These are phyloP conservation scores for Termitomyces sp. DNA, from an alignment of 768 basidiomycete species.

Conservation along the genomic window DNA sequence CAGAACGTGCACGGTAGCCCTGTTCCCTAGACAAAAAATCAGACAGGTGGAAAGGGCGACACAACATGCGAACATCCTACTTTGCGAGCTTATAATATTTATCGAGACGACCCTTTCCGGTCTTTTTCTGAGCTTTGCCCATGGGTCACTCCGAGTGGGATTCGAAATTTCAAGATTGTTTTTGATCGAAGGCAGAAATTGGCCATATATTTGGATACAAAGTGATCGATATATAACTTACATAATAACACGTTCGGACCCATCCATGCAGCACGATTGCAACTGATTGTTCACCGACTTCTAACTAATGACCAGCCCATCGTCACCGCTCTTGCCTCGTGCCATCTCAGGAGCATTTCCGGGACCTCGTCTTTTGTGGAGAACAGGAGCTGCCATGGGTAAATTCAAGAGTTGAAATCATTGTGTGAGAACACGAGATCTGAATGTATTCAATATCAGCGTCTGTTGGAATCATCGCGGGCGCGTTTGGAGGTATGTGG, in stretches of 20 bases:
- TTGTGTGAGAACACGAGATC: background rate
- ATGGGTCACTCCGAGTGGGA: constrained; percentile 28
- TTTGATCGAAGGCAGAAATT: constrained; percentile 5
- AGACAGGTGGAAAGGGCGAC: constrained; percentile 2
- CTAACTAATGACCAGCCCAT: constrained; percentile 21
- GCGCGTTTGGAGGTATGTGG: constrained; percentile 57
- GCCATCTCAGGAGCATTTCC: constrained; percentile 6
- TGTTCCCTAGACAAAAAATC: constrained; percentile 69
- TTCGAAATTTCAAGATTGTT: background rate
- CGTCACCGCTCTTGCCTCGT: constrained; percentile 26
- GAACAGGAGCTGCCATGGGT: constrained; percentile 41
- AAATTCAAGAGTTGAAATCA: constrained; percentile 9
- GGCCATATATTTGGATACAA: constrained; percentile 3
- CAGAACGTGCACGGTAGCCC: constrained; percentile 98
- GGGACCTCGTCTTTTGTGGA: constrained; percentile 34
- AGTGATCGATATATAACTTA: constrained; percentile 5
- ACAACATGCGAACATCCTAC: constrained; percentile 33
- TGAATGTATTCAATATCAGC: constrained; percentile 22
- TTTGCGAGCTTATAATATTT: constrained; percentile 98
- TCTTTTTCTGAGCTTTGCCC: constrained; percentile 90
- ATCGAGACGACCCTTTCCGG: constrained; percentile 92
- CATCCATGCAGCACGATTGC: no score
- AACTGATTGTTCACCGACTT: background rate
- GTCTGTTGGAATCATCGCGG: constrained; percentile 50
- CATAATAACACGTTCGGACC: background rate